These are phyloP conservation scores for Nemania abortiva DNA, from an alignment of 2,329 filamentous ascomycete genomes.

Conservation along the genomic window DNA sequence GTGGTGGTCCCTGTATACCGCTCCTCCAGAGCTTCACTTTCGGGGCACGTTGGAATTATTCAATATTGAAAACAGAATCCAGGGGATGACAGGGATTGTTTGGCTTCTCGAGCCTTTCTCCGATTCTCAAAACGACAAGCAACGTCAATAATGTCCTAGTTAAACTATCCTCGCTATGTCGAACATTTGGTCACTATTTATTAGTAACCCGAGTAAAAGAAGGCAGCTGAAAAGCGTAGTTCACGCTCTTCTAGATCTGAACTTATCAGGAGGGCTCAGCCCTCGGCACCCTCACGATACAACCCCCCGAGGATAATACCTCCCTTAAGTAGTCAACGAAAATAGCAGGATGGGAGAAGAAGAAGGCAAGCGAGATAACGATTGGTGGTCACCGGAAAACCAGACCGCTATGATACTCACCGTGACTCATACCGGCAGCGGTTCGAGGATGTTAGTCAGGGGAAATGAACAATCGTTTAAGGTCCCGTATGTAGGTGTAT, in stretches of 20 bases:
- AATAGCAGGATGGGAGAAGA: not conserved
- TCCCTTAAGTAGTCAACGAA: not conserved
- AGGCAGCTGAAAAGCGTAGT: not conserved
- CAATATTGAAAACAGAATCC: too few species aligned
- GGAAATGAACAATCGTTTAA: not conserved
- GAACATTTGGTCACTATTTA: not conserved
- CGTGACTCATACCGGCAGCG: not conserved
- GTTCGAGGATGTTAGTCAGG: not conserved
- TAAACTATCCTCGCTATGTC: too few species aligned
- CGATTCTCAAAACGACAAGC: too few species aligned
- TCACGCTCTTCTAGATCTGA: too few species aligned
- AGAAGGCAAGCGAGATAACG: not conserved
- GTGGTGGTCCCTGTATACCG: too few species aligned
- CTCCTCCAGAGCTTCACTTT: too few species aligned
- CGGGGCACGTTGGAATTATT: too few species aligned
- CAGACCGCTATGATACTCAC: not conserved
- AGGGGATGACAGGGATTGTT: too few species aligned
- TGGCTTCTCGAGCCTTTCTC: too few species aligned
- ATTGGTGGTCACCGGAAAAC: not conserved
- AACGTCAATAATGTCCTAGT: too few species aligned
- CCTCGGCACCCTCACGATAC: not conserved
- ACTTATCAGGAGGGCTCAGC: not conserved
- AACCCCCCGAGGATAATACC: not conserved
- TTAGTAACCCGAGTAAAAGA: not conserved
- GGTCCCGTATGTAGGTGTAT: not conserved